phyloP scores from a whole-genome alignment of 2,329 filamentous ascomycete genomes.

The Dryadomyces sulphureus region DNA sequence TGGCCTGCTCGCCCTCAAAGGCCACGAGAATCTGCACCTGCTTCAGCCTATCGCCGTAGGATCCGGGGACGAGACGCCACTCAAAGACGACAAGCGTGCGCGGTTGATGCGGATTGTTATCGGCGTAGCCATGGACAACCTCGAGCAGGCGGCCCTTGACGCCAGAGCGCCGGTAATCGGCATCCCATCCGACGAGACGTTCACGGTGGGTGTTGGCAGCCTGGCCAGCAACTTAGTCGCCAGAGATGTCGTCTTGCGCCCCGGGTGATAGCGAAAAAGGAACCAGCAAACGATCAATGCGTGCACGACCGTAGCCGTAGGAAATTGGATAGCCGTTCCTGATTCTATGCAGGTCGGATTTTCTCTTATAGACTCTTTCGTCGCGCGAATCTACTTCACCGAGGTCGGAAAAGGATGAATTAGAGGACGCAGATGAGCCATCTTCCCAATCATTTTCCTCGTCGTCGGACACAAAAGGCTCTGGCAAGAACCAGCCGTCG shows the following conservation, averaged over 20 bases:
- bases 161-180: background rate
- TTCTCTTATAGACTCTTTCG: no score
- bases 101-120: background rate
- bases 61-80: background rate
- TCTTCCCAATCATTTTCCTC: background rate
- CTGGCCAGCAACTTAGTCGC: background rate
- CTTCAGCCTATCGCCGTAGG: background rate
- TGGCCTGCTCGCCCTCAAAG: background rate
- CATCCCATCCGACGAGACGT: background rate
- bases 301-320: no score
- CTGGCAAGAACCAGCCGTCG: background rate
- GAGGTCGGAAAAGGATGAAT: no score
- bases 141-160: background rate
- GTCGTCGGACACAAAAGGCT: background rate
- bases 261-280: no score
- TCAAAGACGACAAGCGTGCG: slow-evolving; percentile 2
- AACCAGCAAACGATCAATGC: no score
- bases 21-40: background rate
- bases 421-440: background rate
- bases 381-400: no score
- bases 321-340: no score
- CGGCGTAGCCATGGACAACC: background rate
- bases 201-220: background rate
- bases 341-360: no score
- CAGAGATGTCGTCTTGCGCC: no score